phyloP scores from a whole-genome alignment of 163 green algal genomes.

The Chlamydomonas reinhardtii region DNA sequence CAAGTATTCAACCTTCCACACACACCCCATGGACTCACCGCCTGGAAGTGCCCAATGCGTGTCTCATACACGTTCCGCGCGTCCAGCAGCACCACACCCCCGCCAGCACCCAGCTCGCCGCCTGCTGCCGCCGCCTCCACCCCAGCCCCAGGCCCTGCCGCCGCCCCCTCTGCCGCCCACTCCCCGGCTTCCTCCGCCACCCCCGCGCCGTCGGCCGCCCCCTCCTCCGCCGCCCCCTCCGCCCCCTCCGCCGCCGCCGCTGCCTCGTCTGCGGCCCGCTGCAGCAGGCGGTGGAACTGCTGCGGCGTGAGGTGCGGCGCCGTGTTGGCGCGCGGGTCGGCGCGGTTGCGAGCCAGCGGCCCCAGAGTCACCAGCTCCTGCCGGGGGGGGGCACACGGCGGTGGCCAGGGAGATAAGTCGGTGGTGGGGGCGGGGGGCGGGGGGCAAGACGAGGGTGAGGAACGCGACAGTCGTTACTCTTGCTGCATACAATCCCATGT shows the following conservation, averaged over 20 bases:
- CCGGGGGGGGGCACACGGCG: too few relatives aligned
- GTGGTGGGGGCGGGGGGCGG: too few relatives aligned
- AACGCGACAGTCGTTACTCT: too few relatives aligned
- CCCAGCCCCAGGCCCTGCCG: too few relatives aligned
- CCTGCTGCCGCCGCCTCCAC: too few relatives aligned
- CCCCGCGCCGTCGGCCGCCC: neutral
- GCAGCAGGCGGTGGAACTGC: conserved; percentile 74
- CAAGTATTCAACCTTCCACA: neutral
- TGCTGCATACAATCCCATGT: too few relatives aligned
- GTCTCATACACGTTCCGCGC: conserved; percentile 85
- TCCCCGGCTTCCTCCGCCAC: too few relatives aligned
- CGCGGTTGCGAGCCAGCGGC: conserved; percentile 36
- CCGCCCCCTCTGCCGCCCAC: too few relatives aligned
- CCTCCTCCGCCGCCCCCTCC: neutral
- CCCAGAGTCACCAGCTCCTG: conserved; percentile 79
- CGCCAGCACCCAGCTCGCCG: neutral
- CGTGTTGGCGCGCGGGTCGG: conserved; percentile 48
- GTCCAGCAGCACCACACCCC: conserved; percentile 78
- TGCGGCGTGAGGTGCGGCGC: conserved; percentile 61
- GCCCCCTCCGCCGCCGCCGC: neutral
- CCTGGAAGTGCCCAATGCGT: conserved; percentile 76
- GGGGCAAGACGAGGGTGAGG: too few relatives aligned
- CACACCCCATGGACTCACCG: conserved; percentile 46
- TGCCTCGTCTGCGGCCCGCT: neutral
- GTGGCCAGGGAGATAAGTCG: too few relatives aligned